Percentiles rank a stretch among this genome's conserved stretches.
Conservation (phyloP, 345 rosid species). For the Salix caprea region DNA sequence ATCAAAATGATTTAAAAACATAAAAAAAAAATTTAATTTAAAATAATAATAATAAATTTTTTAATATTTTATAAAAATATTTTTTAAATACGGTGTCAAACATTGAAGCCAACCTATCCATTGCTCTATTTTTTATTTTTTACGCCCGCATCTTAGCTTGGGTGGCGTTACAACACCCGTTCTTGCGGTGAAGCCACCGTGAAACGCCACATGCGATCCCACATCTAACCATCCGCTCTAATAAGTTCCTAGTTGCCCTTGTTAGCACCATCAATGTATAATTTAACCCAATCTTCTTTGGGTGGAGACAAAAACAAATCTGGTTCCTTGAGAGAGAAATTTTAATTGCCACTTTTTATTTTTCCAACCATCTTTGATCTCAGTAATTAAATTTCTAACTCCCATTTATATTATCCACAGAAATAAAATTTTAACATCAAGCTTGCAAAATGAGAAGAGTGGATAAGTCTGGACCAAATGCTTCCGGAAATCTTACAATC, state of each 20-base stretch:
- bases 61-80: too few species aligned
- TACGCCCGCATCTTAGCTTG: not conserved
- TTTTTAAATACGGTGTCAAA: too few species aligned
- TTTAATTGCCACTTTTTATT: not conserved
- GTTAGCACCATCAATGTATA: not conserved
- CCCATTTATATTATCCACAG: not conserved
- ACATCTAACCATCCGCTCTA: not conserved
- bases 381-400: too few species aligned
- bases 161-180: not conserved
- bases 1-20: not conserved
- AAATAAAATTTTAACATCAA: too few species aligned
- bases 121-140: not conserved
- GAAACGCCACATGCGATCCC: not conserved
- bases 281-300: not conserved
- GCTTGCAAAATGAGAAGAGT: too few species aligned
- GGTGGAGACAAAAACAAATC: not conserved
- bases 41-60: too few species aligned
- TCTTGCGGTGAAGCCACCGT: not conserved
- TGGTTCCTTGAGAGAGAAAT: not conserved
- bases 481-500: too few species aligned
- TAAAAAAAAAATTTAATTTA: too few species aligned
- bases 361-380: too few species aligned
- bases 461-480: too few species aligned
- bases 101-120: not conserved
- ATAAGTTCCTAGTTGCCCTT: not conserved